Conservation (phyloP, 176 grass and related monocot genomes). For the Pontederia paniculata region DNA sequence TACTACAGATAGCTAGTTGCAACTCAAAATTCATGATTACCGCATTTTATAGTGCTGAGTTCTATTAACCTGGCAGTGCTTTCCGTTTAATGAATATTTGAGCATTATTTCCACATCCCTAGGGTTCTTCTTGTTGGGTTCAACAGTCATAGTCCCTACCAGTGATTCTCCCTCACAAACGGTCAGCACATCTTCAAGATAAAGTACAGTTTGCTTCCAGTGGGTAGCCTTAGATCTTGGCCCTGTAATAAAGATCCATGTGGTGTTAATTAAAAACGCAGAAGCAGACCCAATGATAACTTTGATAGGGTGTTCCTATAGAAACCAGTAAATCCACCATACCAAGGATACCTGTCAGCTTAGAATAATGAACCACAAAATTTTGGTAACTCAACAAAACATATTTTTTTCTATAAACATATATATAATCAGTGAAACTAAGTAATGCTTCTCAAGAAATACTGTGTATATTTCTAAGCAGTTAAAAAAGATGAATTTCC, state of each 20-base stretch:
- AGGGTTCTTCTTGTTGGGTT: conserved; percentile 77
- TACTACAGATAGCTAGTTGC: too few species aligned
- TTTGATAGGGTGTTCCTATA: too few species aligned
- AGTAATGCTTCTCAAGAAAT: too few species aligned
- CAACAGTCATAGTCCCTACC: conserved; percentile 56
- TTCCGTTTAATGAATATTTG: conserved; percentile 63
- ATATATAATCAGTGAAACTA: too few species aligned
- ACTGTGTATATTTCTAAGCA: too few species aligned
- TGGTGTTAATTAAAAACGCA: not conserved
- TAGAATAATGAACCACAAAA: too few species aligned
- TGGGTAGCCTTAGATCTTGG: conserved; percentile 85
- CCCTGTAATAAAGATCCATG: conserved; percentile 33
- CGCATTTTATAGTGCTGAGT: conserved; percentile 97
- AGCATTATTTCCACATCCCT: conserved; percentile 81
- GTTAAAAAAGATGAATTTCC: too few species aligned
- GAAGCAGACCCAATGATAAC: not conserved
- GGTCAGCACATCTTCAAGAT: conserved; percentile 76
- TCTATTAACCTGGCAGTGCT: conserved; percentile 46
- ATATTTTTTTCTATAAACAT: too few species aligned
- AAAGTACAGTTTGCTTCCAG: conserved; percentile 98
- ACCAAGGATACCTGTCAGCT: too few species aligned
- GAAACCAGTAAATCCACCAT: too few species aligned
- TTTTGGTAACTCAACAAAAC: too few species aligned
- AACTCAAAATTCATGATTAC: conserved; percentile 12
- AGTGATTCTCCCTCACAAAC: conserved; percentile 76